A percentile compares a stretch with the other conserved stretches of the same genome.
Conservation (phyloP, 2,329 filamentous ascomycete species). For the Cercospora sp. region DNA sequence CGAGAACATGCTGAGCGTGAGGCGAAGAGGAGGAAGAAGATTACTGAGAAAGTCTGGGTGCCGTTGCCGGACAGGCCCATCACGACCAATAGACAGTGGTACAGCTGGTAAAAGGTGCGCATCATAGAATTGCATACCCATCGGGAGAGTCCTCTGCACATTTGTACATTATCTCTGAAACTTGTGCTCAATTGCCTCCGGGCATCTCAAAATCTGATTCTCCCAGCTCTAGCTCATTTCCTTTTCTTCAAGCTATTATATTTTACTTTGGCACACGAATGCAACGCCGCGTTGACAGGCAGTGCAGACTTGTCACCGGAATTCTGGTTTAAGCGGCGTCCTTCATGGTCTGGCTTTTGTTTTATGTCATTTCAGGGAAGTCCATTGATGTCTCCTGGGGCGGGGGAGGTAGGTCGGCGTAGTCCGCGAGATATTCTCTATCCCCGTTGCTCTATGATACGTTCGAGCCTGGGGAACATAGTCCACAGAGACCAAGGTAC, state of each 20-base stretch:
- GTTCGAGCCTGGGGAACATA: not conserved
- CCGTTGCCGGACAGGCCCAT: slow-evolving; percentile 85
- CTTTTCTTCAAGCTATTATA: not conserved
- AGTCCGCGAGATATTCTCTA: too few species aligned
- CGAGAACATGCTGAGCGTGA: slow-evolving; percentile 76
- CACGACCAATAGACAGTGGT: slow-evolving; percentile 79
- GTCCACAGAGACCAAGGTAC: not conserved
- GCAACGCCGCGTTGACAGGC: not conserved
- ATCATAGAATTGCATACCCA: not conserved
- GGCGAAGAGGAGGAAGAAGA: slow-evolving; percentile 71
- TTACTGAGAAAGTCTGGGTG: slow-evolving; percentile 75
- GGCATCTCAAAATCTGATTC: not conserved
- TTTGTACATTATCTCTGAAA: not conserved
- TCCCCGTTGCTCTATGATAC: too few species aligned
- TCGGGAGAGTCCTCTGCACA: not conserved
- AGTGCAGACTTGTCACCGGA: not conserved
- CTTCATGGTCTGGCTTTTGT: too few species aligned
- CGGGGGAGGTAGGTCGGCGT: too few species aligned
- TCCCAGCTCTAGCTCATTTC: not conserved
- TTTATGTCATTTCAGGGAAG: too few species aligned
- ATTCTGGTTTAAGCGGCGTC: too few species aligned
- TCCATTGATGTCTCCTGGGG: too few species aligned
- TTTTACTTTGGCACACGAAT: not conserved
- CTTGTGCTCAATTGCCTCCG: not conserved
- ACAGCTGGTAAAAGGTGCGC: slow-evolving; percentile 69